phyloP scores from a whole-genome alignment of 352 stramenopile species.

The Phytophthora litchii region DNA sequence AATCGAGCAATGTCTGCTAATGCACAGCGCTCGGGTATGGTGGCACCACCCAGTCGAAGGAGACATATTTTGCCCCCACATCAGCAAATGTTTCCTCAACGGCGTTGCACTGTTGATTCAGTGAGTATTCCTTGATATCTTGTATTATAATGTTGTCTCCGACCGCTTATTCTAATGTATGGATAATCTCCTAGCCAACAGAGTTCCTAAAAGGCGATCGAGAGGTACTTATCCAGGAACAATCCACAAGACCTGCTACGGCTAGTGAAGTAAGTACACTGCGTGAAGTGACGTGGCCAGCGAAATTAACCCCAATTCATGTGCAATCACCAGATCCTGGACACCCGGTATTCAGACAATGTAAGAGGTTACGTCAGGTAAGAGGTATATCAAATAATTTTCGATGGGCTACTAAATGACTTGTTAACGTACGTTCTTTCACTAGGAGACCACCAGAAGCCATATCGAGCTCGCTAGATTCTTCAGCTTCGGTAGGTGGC shows the following conservation, averaged over 20 bases:
- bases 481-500: slow-evolving; percentile 21
- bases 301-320: background rate
- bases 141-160: too few relatives aligned
- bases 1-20: slow-evolving; percentile 29
- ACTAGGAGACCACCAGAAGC: slow-evolving; percentile 28
- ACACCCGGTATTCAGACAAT: slow-evolving; percentile 37
- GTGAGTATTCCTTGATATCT: slow-evolving; percentile 18
- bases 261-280: slow-evolving; percentile 32
- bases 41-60: slow-evolving; percentile 13
- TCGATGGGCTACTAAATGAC: too few relatives aligned
- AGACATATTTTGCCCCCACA: slow-evolving; percentile 26
- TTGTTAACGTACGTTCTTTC: background rate
- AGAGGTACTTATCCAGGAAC: slow-evolving; percentile 22
- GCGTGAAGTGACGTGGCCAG: background rate
- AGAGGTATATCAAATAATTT: background rate
- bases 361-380: slow-evolving; percentile 64
- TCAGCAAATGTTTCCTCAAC: slow-evolving; percentile 31
- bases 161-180: too few relatives aligned
- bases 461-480: slow-evolving; percentile 27
- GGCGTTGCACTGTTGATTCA: slow-evolving; percentile 22
- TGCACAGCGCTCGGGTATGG: slow-evolving; percentile 23
- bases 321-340: slow-evolving; percentile 23
- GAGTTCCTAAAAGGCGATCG: slow-evolving; percentile 22
- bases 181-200: slow-evolving; percentile 6
- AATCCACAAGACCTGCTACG: slow-evolving; percentile 25